These are phyloP conservation scores for Rhododendron williamsianum DNA, from an alignment of 148 eudicot genomes.

Conservation along the genomic window DNA sequence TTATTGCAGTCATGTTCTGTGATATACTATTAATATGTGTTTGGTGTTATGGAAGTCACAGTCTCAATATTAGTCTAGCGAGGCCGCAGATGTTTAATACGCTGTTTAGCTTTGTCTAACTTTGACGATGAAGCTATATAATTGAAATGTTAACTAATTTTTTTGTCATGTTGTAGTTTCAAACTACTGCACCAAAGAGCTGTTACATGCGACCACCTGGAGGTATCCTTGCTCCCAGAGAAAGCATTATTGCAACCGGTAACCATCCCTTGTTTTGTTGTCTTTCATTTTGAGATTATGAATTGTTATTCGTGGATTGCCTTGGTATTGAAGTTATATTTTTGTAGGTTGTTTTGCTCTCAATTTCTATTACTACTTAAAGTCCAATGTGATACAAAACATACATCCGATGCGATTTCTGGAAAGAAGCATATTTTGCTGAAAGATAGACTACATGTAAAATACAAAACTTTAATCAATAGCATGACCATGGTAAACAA, in stretches of 20 bases:
- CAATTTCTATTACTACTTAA: background rate
- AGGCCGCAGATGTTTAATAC: background rate
- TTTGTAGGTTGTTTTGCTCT: background rate
- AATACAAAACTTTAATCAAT: background rate
- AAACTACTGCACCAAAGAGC: constrained; percentile 87
- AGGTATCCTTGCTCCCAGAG: constrained; percentile 77
- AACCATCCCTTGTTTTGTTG: constrained; percentile 8
- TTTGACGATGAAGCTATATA: background rate
- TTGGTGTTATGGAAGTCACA: background rate
- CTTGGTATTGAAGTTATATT: background rate
- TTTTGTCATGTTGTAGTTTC: constrained; percentile 42
- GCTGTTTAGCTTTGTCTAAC: background rate
- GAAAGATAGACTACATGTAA: background rate
- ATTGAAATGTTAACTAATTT: background rate
- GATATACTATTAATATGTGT: background rate
- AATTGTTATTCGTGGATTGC: background rate
- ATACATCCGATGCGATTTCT: background rate
- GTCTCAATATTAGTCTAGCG: background rate
- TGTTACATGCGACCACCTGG: constrained; percentile 93
- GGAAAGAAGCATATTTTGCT: background rate
- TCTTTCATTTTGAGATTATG: background rate
- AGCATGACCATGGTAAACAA: background rate
- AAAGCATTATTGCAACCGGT: constrained; percentile 66
- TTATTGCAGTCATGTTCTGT: background rate
- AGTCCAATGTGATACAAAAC: background rate